phyloP scores from a whole-genome alignment of 2,329 filamentous ascomycete species.

The Phyllosticta capitalensis region DNA sequence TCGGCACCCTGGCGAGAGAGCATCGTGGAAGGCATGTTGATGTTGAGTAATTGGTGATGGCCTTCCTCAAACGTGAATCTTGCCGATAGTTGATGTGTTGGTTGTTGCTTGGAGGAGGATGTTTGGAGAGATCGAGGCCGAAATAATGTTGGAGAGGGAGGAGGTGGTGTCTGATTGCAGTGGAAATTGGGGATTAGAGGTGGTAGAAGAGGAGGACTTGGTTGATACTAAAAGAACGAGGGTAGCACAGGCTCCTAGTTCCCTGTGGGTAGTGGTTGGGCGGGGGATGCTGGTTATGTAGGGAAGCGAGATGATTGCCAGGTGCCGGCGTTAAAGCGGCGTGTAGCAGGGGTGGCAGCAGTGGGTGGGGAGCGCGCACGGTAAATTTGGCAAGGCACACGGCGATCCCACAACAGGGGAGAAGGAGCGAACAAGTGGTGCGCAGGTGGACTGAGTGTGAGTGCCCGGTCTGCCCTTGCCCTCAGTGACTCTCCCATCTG shows the following conservation, averaged over 20 bases:
- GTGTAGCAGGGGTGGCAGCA: neutral
- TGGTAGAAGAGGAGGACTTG: neutral
- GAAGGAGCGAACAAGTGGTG: neutral
- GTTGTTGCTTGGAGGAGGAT: neutral
- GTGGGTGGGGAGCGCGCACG: neutral
- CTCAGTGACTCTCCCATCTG: too few relatives aligned
- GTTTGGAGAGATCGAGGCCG: too few relatives aligned
- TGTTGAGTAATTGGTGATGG: neutral
- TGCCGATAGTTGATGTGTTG: neutral
- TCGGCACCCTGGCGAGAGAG: slow-evolving; percentile 14
- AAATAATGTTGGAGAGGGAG: neutral
- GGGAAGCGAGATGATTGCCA: neutral
- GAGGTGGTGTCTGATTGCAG: neutral
- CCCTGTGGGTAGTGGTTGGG: neutral
- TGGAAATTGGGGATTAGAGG: neutral
- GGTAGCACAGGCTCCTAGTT: neutral
- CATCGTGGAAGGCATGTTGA: neutral
- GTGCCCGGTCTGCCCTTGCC: neutral
- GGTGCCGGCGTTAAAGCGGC: neutral
- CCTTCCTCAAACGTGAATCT: neutral
- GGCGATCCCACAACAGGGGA: neutral
- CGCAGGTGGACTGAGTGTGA: slow-evolving; percentile 5
- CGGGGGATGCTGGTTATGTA: neutral
- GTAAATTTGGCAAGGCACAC: neutral
- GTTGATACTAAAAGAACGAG: neutral